Evolutionary conservation across 352 stramenopile genomes (phyloP).

Genomic region (Phytophthora podocarpi): DNA sequence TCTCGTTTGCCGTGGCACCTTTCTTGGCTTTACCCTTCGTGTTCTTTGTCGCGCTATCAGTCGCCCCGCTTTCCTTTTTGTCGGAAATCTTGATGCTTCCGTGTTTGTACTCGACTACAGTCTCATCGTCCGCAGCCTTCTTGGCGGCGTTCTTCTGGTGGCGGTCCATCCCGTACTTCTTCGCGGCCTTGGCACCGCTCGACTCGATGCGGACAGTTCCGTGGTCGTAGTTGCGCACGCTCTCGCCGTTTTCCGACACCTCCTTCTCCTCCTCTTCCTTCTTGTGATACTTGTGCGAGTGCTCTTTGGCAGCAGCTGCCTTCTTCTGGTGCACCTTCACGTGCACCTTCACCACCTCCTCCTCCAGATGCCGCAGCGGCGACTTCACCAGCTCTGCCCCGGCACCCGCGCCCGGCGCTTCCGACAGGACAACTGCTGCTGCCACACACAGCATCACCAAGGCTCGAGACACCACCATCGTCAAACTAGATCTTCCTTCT

Average conservation of each 20-base stretch:
- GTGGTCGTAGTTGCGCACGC: constrained; percentile 40
- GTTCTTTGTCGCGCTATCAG: constrained; percentile 10
- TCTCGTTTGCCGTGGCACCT: constrained; percentile 9
- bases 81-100: constrained; percentile 52
- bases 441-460: constrained; percentile 45
- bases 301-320: background rate
- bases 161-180: constrained; percentile 28
- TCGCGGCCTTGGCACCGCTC: constrained; percentile 23
- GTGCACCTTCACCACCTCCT: constrained; percentile 36
- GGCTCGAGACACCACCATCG: constrained; percentile 46
- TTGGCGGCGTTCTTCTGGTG: constrained; percentile 20
- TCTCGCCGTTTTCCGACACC: constrained; percentile 24
- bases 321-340: constrained; percentile 27
- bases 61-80: constrained; percentile 6
- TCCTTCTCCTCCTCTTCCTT: constrained; percentile 8
- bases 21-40: constrained; percentile 19
- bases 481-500: constrained; percentile 9
- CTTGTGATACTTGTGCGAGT: constrained; percentile 30
- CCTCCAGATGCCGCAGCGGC: constrained; percentile 19
- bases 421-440: constrained; percentile 32
- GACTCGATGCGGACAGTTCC: constrained; percentile 39
- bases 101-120: constrained; percentile 56
- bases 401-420: constrained; percentile 16
- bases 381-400: constrained; percentile 16
- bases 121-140: constrained; percentile 37